phyloP scores from a whole-genome alignment of 2,329 filamentous ascomycete species.

The Lasiodiplodia sp. region DNA sequence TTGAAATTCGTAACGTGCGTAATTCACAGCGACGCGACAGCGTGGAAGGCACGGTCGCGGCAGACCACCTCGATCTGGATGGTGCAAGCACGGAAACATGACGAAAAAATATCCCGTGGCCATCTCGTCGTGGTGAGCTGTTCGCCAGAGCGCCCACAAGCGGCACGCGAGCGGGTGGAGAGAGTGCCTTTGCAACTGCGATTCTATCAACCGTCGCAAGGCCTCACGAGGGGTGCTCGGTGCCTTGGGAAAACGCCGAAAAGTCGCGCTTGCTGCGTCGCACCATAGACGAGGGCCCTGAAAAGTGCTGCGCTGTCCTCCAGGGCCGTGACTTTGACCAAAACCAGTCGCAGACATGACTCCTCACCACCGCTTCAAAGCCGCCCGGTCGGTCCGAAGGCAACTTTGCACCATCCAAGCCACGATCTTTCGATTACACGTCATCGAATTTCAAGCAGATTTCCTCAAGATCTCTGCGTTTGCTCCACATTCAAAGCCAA shows the following conservation, averaged over 20 bases:
- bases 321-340: neutral
- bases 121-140: neutral
- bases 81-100: neutral
- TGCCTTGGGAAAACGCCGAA: neutral
- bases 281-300: neutral
- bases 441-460: neutral
- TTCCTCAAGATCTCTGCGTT: neutral
- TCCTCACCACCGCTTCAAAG: neutral
- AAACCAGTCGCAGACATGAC: neutral
- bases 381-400: neutral
- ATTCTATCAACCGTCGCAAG: neutral
- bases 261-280: neutral
- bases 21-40: neutral
- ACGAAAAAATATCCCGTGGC: neutral
- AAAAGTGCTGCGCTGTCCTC: neutral
- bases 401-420: neutral
- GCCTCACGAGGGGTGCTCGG: neutral
- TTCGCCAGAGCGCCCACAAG: neutral
- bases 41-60: neutral
- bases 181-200: neutral
- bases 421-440: too few species aligned
- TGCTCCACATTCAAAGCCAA: neutral
- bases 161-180: neutral
- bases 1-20: neutral
- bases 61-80: neutral